Percentiles rank a stretch among this genome's conserved stretches.
phyloP scores from a whole-genome alignment of 1,284 basidiomycete species.

The Cutaneotrichosporon mucoides region DNA sequence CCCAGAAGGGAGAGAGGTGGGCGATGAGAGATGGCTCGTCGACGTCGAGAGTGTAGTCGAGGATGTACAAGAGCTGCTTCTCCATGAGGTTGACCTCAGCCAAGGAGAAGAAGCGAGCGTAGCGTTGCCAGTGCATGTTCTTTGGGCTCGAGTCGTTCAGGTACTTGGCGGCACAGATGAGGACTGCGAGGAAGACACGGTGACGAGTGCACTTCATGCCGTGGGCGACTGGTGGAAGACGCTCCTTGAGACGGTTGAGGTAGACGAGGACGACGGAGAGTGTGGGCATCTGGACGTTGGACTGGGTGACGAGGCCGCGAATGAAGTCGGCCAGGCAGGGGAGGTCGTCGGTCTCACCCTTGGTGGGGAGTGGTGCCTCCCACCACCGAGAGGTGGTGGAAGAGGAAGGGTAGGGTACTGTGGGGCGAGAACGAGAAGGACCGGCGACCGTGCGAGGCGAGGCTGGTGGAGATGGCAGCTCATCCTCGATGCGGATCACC shows the following conservation, averaged over 20 bases:
- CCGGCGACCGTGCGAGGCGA: constrained; percentile 9
- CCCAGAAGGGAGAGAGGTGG: constrained; percentile 20
- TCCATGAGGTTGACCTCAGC: constrained; percentile 88
- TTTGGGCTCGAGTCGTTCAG: constrained; percentile 94
- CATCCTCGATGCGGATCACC: constrained; percentile 41
- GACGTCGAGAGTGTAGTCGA: constrained; percentile 86
- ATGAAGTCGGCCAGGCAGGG: constrained; percentile 84
- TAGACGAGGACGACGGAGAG: constrained; percentile 91
- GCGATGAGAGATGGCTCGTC: constrained; percentile 54
- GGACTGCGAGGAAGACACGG: constrained; percentile 88
- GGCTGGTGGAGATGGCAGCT: constrained; percentile 19
- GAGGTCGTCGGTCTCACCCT: constrained; percentile 46
- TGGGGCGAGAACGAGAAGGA: constrained; percentile 24
- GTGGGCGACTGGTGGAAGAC: constrained; percentile 70
- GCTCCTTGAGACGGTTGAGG: constrained; percentile 77
- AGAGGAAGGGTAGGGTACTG: neutral
- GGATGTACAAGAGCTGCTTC: constrained; percentile 80
- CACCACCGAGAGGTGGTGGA: constrained; percentile 27
- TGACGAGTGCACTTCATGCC: constrained; percentile 77
- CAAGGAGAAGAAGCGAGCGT: constrained; percentile 65
- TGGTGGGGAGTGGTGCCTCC: constrained; percentile 39
- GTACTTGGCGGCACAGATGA: constrained; percentile 96
- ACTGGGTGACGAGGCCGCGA: constrained; percentile 70
- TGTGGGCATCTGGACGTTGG: constrained; percentile 88
- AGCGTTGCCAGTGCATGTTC: constrained; percentile 84